phyloP scores from a whole-genome alignment of 1,284 basidiomycete species.

The Heterobasidion irregulare region DNA sequence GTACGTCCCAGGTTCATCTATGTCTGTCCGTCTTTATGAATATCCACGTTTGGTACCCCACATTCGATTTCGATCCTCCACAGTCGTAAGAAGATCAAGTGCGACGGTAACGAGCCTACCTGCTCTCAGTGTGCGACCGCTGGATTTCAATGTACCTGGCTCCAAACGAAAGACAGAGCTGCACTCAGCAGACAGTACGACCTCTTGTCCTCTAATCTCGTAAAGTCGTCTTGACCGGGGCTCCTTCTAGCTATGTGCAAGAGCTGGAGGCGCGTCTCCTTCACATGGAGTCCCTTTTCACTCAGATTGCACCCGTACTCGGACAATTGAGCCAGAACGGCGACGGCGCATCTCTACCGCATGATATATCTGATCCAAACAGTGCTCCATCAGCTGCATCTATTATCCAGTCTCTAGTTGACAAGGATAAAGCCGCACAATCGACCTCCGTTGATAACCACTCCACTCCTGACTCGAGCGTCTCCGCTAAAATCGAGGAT shows the following conservation, averaged over 20 bases:
- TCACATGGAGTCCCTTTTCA: conserved; percentile 76
- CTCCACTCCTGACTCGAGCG: conserved; percentile 24
- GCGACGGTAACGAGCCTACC: conserved; percentile 78
- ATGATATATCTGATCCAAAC: conserved; percentile 14
- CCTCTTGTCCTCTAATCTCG: conserved; percentile 10
- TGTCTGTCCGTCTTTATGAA: conserved; percentile 1
- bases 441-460: conserved; percentile 21
- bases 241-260: conserved; percentile 64
- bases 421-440: conserved; percentile 18
- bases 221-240: conserved; percentile 6
- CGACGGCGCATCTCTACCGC: conserved; percentile 14
- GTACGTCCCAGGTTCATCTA: conserved; percentile 27
- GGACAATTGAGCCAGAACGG: conserved; percentile 49
- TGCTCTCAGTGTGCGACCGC: conserved; percentile 72
- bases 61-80: conserved; percentile 3
- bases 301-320: conserved; percentile 68
- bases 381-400: conserved; percentile 9
- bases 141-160: conserved; percentile 72
- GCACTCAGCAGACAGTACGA: conserved; percentile 79
- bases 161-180: conserved; percentile 81
- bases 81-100: conserved; percentile 85
- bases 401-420: conserved; percentile 19
- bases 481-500: conserved; percentile 50
- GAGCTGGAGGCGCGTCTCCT: conserved; percentile 77
- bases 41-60: no score